Evolutionary conservation across 768 basidiomycete genomes (phyloP), one percentile per base, ranked within the genome.

Genomic region (Mycena rosella): DNA sequence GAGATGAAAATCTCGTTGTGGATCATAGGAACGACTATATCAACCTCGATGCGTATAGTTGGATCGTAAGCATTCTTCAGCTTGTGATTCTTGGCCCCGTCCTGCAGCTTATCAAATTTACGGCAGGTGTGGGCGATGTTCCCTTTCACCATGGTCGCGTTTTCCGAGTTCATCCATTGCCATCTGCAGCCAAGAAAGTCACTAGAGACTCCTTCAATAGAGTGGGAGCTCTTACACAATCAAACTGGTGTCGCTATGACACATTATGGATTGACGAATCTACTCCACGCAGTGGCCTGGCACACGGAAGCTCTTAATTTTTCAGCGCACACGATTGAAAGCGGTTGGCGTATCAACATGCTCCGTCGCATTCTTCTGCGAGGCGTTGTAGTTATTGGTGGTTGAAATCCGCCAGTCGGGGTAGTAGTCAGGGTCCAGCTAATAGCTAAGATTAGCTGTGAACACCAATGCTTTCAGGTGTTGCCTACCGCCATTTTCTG

Each of bases 401-500:
- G 42, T 44, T 20, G 42, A 44, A 44, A 44, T 44, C 7, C 42
- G 42, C 42, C 42, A 44, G 7, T 44, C 42, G 5, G 42, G 42
- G 42, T 44, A 44, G 42, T 44, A 44, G 20, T 44, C 42, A 18
- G 42, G 69, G 49, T 70, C 69, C 7, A 70, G 55, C 68, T 68
- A 27, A 6, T n/a, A 48, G 8, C 22, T 10, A 52, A 34, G 27
- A 18, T 30, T 5, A 38, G 27, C n/a, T 44, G 2, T 1, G 13
- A 8, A 7, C 44, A 9, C 20, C 15, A 10, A 4, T 24, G 29
- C 3, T 29, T 6, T 22, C 9, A n/a, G 24, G n/a, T 13, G 13
- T 17, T 14, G 22, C 56, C 2, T 36, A 69, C 62, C 18, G 69
- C 60, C 69, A 70, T 70, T 57, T 70, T 63, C 63, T 67, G 22